A percentile compares a stretch with the other conserved stretches of the same genome.
These are phyloP conservation scores for Vitis vinifera DNA, from an alignment of 164 flowering plant species.

Conservation along the genomic window DNA sequence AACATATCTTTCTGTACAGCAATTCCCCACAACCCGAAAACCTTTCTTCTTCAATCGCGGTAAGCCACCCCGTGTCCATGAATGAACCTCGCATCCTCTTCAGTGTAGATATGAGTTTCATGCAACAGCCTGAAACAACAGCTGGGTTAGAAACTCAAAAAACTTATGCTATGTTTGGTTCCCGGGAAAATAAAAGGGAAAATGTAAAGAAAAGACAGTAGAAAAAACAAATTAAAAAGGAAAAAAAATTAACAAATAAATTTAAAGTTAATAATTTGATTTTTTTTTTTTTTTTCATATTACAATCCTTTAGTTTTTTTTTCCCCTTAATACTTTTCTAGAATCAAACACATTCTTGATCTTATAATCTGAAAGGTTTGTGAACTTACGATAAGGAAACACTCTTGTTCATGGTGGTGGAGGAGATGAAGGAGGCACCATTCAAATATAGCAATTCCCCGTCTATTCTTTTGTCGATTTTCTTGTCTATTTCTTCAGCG, in stretches of 20 bases:
- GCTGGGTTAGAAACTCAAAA: too few species aligned
- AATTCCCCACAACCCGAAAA: slow-evolving; percentile 8
- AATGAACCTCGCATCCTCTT: slow-evolving; percentile 77
- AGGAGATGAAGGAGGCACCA: slow-evolving; percentile 61
- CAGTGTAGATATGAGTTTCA: slow-evolving; percentile 83
- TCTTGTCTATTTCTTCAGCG: slow-evolving; percentile 56
- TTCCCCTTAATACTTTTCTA: not conserved
- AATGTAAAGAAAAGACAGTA: too few species aligned
- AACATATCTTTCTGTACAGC: slow-evolving; percentile 18
- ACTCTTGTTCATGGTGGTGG: slow-evolving; percentile 69
- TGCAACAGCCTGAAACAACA: slow-evolving; percentile 61
- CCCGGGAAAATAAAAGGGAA: too few species aligned
- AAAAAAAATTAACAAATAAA: too few species aligned
- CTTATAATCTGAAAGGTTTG: not conserved
- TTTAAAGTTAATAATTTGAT: too few species aligned
- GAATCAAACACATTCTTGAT: not conserved
- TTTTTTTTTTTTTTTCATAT: too few species aligned
- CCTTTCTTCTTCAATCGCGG: slow-evolving; percentile 22
- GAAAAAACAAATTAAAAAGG: too few species aligned
- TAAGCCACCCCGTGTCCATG: slow-evolving; percentile 72
- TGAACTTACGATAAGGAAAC: slow-evolving; percentile 55
- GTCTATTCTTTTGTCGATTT: slow-evolving; percentile 57
- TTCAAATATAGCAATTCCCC: slow-evolving; percentile 66
- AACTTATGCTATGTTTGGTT: too few species aligned
- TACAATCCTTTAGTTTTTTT: too few species aligned